phyloP scores from a whole-genome alignment of 2,329 filamentous ascomycete genomes.

The Bipolaris victoriae region DNA sequence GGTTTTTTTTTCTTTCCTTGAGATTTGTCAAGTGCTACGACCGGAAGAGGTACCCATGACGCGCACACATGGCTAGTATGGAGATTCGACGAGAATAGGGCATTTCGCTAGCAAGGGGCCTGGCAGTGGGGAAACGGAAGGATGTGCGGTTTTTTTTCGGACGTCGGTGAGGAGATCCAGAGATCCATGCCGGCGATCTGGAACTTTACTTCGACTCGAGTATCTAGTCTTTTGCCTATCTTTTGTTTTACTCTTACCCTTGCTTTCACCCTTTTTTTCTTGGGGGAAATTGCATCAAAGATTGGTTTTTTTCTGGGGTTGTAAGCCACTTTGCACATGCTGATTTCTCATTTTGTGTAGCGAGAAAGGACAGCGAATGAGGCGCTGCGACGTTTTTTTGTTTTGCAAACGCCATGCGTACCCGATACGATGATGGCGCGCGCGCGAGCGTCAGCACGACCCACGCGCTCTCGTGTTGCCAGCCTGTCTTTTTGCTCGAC shows the following conservation, averaged over 20 bases:
- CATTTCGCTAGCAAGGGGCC: too few species aligned
- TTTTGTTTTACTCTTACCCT: neutral
- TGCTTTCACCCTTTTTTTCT: neutral
- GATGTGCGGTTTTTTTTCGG: conserved; percentile 2
- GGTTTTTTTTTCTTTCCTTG: too few species aligned
- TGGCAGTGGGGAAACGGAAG: too few species aligned
- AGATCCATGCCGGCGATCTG: conserved; percentile 1
- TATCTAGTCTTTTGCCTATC: neutral
- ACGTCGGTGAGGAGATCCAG: conserved; percentile 19
- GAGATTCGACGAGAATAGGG: too few species aligned
- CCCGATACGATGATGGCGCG: neutral
- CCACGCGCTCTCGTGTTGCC: neutral
- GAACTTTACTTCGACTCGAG: too few species aligned
- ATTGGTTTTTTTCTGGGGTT: too few species aligned
- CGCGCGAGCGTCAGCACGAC: neutral
- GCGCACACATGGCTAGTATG: too few species aligned
- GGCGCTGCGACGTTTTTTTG: neutral
- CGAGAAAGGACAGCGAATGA: neutral
- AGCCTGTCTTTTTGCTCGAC: neutral
- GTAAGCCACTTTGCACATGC: too few species aligned
- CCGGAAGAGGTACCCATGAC: too few species aligned
- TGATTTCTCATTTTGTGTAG: neutral
- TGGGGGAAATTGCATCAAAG: too few species aligned
- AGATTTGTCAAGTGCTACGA: too few species aligned
- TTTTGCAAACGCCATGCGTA: neutral